These are phyloP conservation scores for Inonotus hispidus DNA, from an alignment of 1,284 basidiomycete species.

Conservation along the genomic window DNA sequence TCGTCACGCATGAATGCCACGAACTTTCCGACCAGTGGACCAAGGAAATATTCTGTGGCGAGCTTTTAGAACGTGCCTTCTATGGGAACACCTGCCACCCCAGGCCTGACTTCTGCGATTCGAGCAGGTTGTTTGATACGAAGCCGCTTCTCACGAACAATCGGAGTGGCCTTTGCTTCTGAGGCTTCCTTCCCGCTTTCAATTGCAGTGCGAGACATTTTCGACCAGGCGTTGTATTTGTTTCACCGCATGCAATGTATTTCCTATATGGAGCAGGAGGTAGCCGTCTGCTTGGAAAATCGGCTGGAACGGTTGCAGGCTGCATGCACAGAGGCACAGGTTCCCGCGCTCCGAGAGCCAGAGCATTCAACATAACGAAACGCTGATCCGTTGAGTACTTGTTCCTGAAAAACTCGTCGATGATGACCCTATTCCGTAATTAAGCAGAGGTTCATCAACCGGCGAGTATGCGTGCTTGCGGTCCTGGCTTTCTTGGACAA, in stretches of 20 bases:
- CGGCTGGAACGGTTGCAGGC: constrained; percentile 31
- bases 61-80: constrained; percentile 60
- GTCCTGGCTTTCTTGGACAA: constrained; percentile 69
- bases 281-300: constrained; percentile 77
- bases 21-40: constrained; percentile 85
- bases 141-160: constrained; percentile 70
- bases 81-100: constrained; percentile 18
- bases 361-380: constrained; percentile 76
- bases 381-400: constrained; percentile 88
- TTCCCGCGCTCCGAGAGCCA: constrained; percentile 83
- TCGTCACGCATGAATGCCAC: constrained; percentile 87
- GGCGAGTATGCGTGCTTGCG: constrained; percentile 47
- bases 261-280: constrained; percentile 65
- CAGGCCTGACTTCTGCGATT: constrained; percentile 38
- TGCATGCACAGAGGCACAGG: constrained; percentile 66
- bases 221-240: constrained; percentile 49
- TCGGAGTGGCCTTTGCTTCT: constrained; percentile 47
- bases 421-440: constrained; percentile 54
- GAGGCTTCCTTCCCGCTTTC: constrained; percentile 47
- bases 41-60: constrained; percentile 81
- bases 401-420: constrained; percentile 89
- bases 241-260: constrained; percentile 45
- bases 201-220: constrained; percentile 50
- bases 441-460: constrained; percentile 6
- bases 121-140: constrained; percentile 49